Evolutionary conservation across 75 land plant genomes (phyloP).

Genomic region (Pseudotsuga menziesii): DNA sequence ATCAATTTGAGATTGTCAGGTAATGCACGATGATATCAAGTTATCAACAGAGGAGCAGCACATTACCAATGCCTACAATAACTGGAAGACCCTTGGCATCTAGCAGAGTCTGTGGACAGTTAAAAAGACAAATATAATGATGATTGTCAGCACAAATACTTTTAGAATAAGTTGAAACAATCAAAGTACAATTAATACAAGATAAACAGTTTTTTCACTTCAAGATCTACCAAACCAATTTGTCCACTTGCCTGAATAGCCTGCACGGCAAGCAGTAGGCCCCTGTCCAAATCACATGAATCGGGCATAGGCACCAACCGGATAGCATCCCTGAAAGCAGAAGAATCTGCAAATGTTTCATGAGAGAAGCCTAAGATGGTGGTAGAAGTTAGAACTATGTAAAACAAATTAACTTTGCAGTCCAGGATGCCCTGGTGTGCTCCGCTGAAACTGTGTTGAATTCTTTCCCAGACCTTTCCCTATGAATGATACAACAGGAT

Average conservation of each 20-base stretch:
- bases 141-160: neutral
- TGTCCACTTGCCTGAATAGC: constrained; percentile 74
- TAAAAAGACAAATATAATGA: neutral
- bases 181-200: neutral
- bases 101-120: constrained; percentile 5
- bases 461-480: neutral
- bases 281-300: constrained; percentile 92
- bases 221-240: neutral
- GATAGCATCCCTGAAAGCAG: constrained; percentile 58
- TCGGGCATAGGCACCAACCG: constrained; percentile 94
- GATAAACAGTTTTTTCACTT: neutral
- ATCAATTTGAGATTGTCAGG: neutral
- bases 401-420: constrained; percentile 1
- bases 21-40: neutral
- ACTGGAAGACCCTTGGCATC: constrained; percentile 12
- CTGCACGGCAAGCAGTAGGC: constrained; percentile 96
- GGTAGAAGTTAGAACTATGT: neutral
- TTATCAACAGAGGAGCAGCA: neutral
- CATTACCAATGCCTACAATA: constrained; percentile 15
- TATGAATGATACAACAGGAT: neutral
- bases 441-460: neutral
- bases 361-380: constrained; percentile 35
- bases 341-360: constrained; percentile 62
- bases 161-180: neutral
- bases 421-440: neutral